These are phyloP conservation scores for Phaeosphaeria sp. DNA, from an alignment of 2,329 filamentous ascomycete species.

Conservation along the genomic window DNA sequence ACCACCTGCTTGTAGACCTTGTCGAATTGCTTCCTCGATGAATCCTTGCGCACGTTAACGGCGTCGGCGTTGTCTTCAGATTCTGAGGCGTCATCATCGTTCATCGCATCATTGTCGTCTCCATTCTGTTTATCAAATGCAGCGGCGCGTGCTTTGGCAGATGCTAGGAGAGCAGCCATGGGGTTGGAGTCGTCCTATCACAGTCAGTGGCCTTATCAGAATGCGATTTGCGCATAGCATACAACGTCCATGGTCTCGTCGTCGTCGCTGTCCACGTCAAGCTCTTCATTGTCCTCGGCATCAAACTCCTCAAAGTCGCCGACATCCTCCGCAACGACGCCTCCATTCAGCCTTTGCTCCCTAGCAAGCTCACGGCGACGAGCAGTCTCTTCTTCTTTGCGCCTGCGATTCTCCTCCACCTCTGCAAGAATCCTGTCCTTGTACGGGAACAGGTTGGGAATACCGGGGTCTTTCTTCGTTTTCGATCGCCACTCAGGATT, in stretches of 20 bases:
- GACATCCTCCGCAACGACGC: conserved; percentile 43
- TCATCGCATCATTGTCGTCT: conserved; percentile 64
- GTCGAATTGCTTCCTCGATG: conserved; percentile 86
- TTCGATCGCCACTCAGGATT: conserved; percentile 96
- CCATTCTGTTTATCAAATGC: conserved; percentile 73
- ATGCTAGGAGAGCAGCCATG: conserved; percentile 89
- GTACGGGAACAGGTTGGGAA: conserved; percentile 96
- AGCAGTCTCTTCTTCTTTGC: conserved; percentile 78
- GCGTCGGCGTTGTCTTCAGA: conserved; percentile 51
- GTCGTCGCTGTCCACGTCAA: conserved; percentile 58
- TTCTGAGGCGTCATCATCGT: conserved; percentile 63
- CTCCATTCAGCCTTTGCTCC: conserved; percentile 50
- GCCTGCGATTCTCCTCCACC: conserved; percentile 85
- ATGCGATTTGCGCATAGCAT: conserved; percentile 7
- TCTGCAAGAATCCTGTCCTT: conserved; percentile 95
- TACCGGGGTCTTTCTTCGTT: conserved; percentile 96
- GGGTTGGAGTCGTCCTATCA: conserved; percentile 74
- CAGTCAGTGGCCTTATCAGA: conserved; percentile 9
- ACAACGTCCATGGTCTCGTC: conserved; percentile 66
- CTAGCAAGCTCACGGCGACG: conserved; percentile 73
- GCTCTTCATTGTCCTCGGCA: conserved; percentile 63
- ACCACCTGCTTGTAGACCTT: conserved; percentile 96
- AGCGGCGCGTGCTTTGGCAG: conserved; percentile 77
- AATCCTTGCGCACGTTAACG: conserved; percentile 56
- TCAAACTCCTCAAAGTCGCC: conserved; percentile 44